Evolutionary conservation across 2,329 filamentous ascomycete species (phyloP), one percentile per base, ranked within the genome.

Genomic region (Penicillium sp.): DNA sequence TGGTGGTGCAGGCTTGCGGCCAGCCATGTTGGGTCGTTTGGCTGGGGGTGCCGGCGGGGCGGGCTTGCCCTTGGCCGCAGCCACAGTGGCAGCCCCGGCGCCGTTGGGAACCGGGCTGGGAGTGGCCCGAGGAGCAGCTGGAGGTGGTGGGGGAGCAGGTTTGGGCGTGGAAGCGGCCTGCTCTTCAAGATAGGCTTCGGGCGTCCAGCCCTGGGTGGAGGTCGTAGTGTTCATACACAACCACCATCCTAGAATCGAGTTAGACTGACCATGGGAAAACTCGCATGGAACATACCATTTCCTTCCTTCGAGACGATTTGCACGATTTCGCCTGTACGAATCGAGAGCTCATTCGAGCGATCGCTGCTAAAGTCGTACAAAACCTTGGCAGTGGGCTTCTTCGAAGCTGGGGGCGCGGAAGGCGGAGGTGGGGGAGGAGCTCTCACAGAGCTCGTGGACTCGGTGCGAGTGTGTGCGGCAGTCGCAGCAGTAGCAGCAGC

Each of bases 281-380:
- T n/a, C n/a, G n/a, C n/a, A n/a, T n/a, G n/a, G n/a, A 16, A 64
- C 82, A 64, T 77, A 95, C 90, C 92, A 61, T 96, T 96, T 62
- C 77, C 82, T 66, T 95, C 90, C 66, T 95, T 95, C 58, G 92
- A 84, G n/a, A 93, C 77, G 57, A 98, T 80, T 61, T 93, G 80
- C 36, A 98, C 77, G 32, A 95, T 66, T 47, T 96, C 85, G 34
- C 84, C 88, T 33, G 84, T 81, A 41, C 64, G 76, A 47, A 98
- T 77, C 11, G 84, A 82, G 35, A 98, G 73, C 65, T 96, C 89
- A 50, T 93, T 95, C 41, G 82, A 78, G 47, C 77, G 85, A 51
- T 90, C 83, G 11, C 88, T 88, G 37, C 73, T 76, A 62, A 96
- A 98, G 55, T 95, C 89, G 63, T 96, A 98, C 31, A 96, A 65